Evolutionary conservation across 306 rosid genomes (phyloP), one percentile per base, ranked within the genome.

Genomic region (Betula pendula): DNA sequence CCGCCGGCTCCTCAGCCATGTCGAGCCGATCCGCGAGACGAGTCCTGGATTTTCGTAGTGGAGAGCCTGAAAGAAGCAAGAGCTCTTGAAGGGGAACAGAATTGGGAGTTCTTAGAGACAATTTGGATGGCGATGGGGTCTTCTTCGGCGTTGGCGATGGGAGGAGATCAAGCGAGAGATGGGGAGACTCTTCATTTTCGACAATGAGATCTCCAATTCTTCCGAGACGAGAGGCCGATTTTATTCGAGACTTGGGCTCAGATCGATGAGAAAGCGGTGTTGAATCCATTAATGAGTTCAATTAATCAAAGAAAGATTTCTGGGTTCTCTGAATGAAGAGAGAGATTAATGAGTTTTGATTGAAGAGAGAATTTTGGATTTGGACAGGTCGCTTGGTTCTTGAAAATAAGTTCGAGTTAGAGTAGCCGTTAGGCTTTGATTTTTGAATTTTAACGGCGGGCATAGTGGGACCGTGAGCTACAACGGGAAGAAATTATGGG

Each of bases 51-150:
- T 79, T 83, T 16, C 90, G 74, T 24, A 62, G 75, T 0, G 92
- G 87, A 0, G 96, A 88, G 79, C 98, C 87, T 0, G 98, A 90
- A 9, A 87, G 90, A 35, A 81, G 89, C 8, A 91, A 81, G n/a
- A 88, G 89, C 2, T 91, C 93, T 9, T 77, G 83, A 33, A 89
- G 68, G 7, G 93, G 92, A 59, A 81, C 51, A 35, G 89, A 81
- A 0, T 74, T 51, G 2, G 89, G 84, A 59, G 89, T 81, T 31
- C 85, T 84, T 8, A 75, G 79, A 72, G 85, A 80, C 5, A 77
- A 51, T 8, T 83, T 35, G 13, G 91, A 74, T 45, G 84, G 87
- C 0, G 92, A 78, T 10, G 63, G 72, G 63, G 84, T 72, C 24
- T 80, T 72, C 83, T 87, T 58, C 33, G 79, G 85, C 10, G 90